Percentiles rank a stretch among this genome's conserved stretches.
phyloP scores from a whole-genome alignment of 768 basidiomycete species.

The Pisolithus tinctorius region DNA sequence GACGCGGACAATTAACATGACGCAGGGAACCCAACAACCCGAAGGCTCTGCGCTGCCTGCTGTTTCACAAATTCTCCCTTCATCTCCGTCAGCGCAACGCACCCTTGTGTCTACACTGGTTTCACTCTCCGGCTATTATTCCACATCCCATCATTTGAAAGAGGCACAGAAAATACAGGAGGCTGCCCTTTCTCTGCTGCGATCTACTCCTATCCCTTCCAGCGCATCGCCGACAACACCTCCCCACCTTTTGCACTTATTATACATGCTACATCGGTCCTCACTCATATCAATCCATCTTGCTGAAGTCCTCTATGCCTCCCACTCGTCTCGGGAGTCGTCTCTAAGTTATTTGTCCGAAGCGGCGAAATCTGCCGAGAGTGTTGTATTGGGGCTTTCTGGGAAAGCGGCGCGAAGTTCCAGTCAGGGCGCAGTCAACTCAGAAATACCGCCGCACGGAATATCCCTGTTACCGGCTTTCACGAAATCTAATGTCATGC shows the following conservation, averaged over 20 bases:
- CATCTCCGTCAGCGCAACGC: conserved; percentile 59
- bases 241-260: conserved; percentile 54
- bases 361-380: conserved; percentile 64
- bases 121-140: conserved; percentile 67
- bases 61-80: conserved; percentile 36
- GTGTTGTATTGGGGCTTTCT: conserved; percentile 49
- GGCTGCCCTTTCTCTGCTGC: conserved; percentile 46
- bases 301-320: conserved; percentile 62
- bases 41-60: conserved; percentile 14
- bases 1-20: conserved; percentile 48
- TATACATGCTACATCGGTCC: conserved; percentile 66
- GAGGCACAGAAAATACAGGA: conserved; percentile 56
- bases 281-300: conserved; percentile 68
- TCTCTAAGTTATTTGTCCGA: conserved; percentile 52
- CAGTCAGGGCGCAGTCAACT: conserved; percentile 27
- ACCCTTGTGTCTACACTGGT: conserved; percentile 54
- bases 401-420: conserved; percentile 33
- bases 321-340: conserved; percentile 31
- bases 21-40: conserved; percentile 25
- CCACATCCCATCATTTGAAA: conserved; percentile 47
- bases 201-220: conserved; percentile 43
- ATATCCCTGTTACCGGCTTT: conserved; percentile 39
- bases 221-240: conserved; percentile 39
- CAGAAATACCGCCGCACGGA: conserved; percentile 33
- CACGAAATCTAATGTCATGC: conserved; percentile 42